Percentiles rank a stretch among this genome's conserved stretches.
Evolutionary conservation across 2,329 filamentous ascomycete genomes (phyloP).

Genomic region (Pyricularia sp.): DNA sequence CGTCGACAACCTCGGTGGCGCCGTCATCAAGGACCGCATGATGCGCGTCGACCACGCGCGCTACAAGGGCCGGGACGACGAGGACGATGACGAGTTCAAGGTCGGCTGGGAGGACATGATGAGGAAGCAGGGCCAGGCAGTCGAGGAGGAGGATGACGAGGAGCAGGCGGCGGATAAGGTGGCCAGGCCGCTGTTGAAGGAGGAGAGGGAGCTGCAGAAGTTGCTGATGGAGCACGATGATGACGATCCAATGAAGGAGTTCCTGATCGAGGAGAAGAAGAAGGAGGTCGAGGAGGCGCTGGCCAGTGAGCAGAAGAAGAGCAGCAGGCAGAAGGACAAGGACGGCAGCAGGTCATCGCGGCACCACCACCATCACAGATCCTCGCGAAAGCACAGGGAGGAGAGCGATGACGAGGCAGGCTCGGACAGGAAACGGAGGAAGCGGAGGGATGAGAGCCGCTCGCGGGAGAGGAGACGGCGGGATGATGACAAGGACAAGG

Average conservation of each 20-base stretch:
- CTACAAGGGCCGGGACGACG: conserved; percentile 81
- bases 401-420: conserved; percentile 18
- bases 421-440: conserved; percentile 9
- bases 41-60: conserved; percentile 86
- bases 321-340: conserved; percentile 27
- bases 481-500: conserved; percentile 16
- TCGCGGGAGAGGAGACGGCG: conserved; percentile 24
- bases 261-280: conserved; percentile 82
- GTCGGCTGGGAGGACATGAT: conserved; percentile 52
- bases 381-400: conserved; percentile 30
- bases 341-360: background rate
- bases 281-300: conserved; percentile 72
- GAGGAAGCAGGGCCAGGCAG: conserved; percentile 35
- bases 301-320: conserved; percentile 38
- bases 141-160: conserved; percentile 22
- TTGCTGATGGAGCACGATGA: conserved; percentile 78
- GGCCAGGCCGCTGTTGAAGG: conserved; percentile 57
- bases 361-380: conserved; percentile 33
- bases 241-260: conserved; percentile 95
- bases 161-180: conserved; percentile 30
- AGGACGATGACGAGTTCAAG: conserved; percentile 54
- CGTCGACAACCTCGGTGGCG: conserved; percentile 89
- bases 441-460: conserved; percentile 16
- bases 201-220: conserved; percentile 70
- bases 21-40: conserved; percentile 69